phyloP scores from a whole-genome alignment of 2,329 filamentous ascomycete genomes.

The Epichloe hybrida region DNA sequence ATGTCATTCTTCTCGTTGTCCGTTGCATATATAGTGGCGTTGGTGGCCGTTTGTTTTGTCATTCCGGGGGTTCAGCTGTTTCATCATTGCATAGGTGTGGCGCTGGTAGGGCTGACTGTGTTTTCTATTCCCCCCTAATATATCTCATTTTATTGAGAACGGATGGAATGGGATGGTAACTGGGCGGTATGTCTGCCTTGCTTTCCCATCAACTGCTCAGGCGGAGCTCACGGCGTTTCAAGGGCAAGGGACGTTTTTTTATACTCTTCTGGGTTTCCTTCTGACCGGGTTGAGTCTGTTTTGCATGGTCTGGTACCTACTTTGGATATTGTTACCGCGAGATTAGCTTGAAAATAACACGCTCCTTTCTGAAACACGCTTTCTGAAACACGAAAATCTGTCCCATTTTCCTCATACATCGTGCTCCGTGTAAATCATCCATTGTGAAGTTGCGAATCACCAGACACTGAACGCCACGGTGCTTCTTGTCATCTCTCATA shows the following conservation, averaged over 20 bases:
- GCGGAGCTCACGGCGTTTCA: neutral
- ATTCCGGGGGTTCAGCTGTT: neutral
- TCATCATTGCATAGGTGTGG: neutral
- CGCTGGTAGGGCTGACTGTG: neutral
- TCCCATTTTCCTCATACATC: neutral
- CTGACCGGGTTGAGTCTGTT: neutral
- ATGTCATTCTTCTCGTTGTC: slow-evolving; percentile 5
- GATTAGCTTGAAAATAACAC: neutral
- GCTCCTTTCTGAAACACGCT: neutral
- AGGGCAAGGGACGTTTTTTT: neutral
- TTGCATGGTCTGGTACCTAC: neutral
- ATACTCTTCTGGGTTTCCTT: neutral
- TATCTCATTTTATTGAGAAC: neutral
- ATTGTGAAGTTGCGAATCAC: too few species aligned
- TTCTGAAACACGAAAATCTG: neutral
- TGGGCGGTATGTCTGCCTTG: neutral
- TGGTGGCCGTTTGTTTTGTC: neutral
- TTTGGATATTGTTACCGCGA: neutral
- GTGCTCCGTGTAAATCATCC: neutral
- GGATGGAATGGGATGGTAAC: neutral
- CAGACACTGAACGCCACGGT: neutral
- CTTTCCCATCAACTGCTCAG: neutral
- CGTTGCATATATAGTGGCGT: slow-evolving; percentile 4
- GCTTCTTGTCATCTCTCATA: neutral
- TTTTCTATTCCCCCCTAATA: neutral